Percentiles rank a stretch among this genome's conserved stretches.
These are phyloP conservation scores for Fimicolochytrium jonesii DNA, from an alignment of 192 early-diverging fungal genomes.

Conservation along the genomic window DNA sequence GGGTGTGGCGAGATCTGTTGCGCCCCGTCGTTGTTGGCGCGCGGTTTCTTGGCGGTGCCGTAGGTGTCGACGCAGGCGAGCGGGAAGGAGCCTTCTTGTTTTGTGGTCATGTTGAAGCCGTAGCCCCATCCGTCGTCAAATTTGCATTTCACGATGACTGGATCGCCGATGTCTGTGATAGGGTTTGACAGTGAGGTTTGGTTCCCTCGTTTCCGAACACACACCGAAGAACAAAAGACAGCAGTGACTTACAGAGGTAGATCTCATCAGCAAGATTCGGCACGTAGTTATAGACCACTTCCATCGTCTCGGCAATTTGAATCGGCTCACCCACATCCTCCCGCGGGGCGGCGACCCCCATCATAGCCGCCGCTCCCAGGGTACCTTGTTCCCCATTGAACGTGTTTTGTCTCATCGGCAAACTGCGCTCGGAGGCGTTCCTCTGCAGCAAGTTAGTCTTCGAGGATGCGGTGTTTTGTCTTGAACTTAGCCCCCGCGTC, in stretches of 20 bases:
- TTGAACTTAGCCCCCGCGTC: neutral
- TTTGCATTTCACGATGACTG: slow-evolving; percentile 35
- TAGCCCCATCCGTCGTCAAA: slow-evolving; percentile 54
- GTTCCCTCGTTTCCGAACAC: neutral
- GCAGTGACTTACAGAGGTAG: slow-evolving; percentile 29
- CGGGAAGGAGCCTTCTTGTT: slow-evolving; percentile 49
- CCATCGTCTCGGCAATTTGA: slow-evolving; percentile 38
- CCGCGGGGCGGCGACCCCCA: neutral
- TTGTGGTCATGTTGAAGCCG: slow-evolving; percentile 48
- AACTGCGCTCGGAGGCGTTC: neutral
- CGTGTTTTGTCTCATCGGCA: neutral
- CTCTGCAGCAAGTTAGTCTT: neutral
- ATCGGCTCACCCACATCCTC: slow-evolving; percentile 17
- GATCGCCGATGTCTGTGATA: slow-evolving; percentile 34
- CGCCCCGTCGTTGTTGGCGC: too few species aligned
- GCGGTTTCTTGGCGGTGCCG: neutral
- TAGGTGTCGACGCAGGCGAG: slow-evolving; percentile 43
- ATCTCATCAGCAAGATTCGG: slow-evolving; percentile 45
- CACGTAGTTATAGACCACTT: slow-evolving; percentile 39
- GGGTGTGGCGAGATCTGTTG: too few species aligned
- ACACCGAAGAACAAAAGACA: neutral
- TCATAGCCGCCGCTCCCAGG: slow-evolving; percentile 7
- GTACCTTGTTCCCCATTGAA: neutral
- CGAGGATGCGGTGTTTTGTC: neutral
- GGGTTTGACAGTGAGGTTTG: neutral